Conservation (phyloP, 1,139 yeast genomes). For the Meyerozyma guilliermondii region DNA sequence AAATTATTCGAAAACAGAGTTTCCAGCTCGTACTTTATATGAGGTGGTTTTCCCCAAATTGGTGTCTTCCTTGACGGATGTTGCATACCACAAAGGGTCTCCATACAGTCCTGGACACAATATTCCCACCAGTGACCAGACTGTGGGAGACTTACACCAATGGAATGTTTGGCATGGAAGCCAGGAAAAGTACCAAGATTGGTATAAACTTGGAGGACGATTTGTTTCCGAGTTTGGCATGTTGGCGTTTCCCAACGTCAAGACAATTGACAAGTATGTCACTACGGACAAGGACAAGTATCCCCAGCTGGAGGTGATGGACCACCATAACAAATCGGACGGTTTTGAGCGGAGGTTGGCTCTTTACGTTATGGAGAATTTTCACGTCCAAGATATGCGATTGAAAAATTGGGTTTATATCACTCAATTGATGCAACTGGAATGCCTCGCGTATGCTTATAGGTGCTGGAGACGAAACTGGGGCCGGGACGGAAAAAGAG, state of each 20-base stretch:
- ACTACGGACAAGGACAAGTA: slow-evolving; percentile 25
- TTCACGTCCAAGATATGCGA: slow-evolving; percentile 24
- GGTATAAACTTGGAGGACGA: slow-evolving; percentile 34
- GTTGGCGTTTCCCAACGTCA: slow-evolving; percentile 32
- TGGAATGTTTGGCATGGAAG: slow-evolving; percentile 50
- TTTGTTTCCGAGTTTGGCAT: slow-evolving; percentile 47
- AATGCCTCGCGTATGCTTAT: slow-evolving; percentile 43
- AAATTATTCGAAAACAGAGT: slow-evolving; percentile 24
- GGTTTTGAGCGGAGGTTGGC: slow-evolving; percentile 44
- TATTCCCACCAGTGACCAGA: slow-evolving; percentile 23
- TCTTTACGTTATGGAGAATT: slow-evolving; percentile 39
- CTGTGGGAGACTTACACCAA: slow-evolving; percentile 42
- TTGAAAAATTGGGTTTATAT: slow-evolving; percentile 40
- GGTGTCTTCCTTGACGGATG: slow-evolving; percentile 18
- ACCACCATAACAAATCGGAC: slow-evolving; percentile 38
- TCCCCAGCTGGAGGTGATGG: slow-evolving; percentile 34
- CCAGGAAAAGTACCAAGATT: slow-evolving; percentile 39
- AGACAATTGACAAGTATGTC: slow-evolving; percentile 25
- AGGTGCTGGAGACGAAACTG: slow-evolving; percentile 44
- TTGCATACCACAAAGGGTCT: slow-evolving; percentile 38
- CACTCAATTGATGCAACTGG: slow-evolving; percentile 47
- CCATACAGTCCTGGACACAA: slow-evolving; percentile 33
- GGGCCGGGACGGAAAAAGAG: slow-evolving; percentile 19
- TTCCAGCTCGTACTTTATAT: slow-evolving; percentile 39
- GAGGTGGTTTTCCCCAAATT: slow-evolving; percentile 31